Base-by-base conservation (phyloP, 2,329 filamentous ascomycete genomes). In the Fusarium sp. region DNA sequence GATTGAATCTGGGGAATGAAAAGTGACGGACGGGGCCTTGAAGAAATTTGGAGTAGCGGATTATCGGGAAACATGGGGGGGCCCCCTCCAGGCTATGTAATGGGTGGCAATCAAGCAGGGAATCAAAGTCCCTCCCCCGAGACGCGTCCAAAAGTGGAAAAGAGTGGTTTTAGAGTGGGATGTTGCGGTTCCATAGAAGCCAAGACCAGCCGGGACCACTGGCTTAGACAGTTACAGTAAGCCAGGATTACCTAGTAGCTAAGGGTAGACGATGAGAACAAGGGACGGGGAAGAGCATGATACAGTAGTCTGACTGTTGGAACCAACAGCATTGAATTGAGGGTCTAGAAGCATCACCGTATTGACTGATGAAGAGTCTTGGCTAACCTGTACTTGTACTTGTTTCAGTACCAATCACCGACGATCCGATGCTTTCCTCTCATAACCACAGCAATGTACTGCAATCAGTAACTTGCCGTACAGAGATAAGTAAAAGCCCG, bases 21-120 rank as follows among this genome's bases (percentile, higher is more conserved):
- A 55, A 52, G 27, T 52, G 34, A 52, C 34, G 50, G 50, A 52
- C 49, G 49, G 50, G 51, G 51, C 62, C 45, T 54, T 45, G 62
- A 66, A 66, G 62, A 66, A 59, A 66, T 66, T 66, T 66, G 55
- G 62, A 61, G 62, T 66, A 66, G 59, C 29, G 24, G 8, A 59
- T 27, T 51, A 16, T 27, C 55, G 43, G 30, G 43, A 51, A 34
- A 57, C 61, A 47, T 63, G 59, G 59, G 50, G 50, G 27, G 44
- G 42, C 24, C 18, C 53, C 50, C 30, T 18, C 32, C 22, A 51
- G 49, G 49, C 49, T n/a, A 34, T 51, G 30, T 34, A 51, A 34
- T 51, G 34, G 58, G 63, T 66, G 62, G 72, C 66, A 68, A 38
- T 25, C 16, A 58, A 27, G 42, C 54, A 59, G 44, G 20, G 47